Evolutionary conservation across 1,284 basidiomycete species (phyloP), one percentile per base, ranked within the genome.

Genomic region (Ganoderma leucocontextum): DNA sequence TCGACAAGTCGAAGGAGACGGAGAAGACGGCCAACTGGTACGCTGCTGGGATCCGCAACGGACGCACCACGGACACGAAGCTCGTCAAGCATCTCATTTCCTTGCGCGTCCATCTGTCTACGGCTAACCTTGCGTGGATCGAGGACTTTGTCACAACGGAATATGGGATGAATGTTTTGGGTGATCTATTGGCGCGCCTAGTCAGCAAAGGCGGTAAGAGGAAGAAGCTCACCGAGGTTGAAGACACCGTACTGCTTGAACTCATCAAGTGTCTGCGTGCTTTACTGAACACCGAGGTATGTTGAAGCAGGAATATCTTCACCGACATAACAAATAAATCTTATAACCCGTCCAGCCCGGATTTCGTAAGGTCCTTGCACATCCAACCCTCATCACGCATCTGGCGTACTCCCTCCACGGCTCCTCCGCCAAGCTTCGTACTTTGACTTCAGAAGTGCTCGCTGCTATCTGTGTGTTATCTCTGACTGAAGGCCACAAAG

Each of bases 71-170:
- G 13, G 89, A 91, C 72, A 80, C 86, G 60, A 89, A 87, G 72
- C 84, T 95, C 29, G 85, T 88, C 69, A 96, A 94, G 76, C 90
- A 94, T 73, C 82, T 97, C 1, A 92, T 96, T 53, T 90, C 91
- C 1, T 82, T 98, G n/a, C 89, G 95, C 2, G 92, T 96, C 0
- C 92, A 95, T 74, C 82, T 97, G 0, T 94, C 95, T 4, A 96
- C 95, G 0, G 93, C 92, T 0, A 91, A 91, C 67, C 73, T 96
- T 19, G 82, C 85, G 0, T 97, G 95, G 90, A 90, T 96, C 58
- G 84, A 91, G 71, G 88, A 90, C 49, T 97, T 97, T 74, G 83
- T 96, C 2, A 79, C 80, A 1, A 79, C 82, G 0, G 87, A 88
- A 72, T 84, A 87, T 49, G 96, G 96, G 0, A 81, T 97, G 66